Percentiles rank a stretch among this genome's conserved stretches.
phyloP scores from a whole-genome alignment of 2,329 filamentous ascomycete species.

The Rhexocercosporidium sp. region DNA sequence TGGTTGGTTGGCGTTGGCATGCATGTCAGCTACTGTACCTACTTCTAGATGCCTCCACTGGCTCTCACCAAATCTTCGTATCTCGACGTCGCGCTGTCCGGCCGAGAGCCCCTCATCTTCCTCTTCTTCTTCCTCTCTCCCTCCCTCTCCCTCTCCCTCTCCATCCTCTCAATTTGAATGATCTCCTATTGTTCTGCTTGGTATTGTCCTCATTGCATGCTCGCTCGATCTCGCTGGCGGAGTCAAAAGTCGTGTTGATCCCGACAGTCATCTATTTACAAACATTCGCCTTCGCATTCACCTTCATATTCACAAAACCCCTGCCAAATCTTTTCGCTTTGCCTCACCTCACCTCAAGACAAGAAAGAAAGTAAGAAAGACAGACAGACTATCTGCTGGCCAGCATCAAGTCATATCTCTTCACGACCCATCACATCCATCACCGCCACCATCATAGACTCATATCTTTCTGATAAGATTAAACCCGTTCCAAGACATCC shows the following conservation, averaged over 20 bases:
- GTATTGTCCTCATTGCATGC: not conserved
- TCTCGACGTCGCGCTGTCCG: not conserved
- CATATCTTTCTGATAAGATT: conserved; percentile 1
- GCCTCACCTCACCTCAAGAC: too few species aligned
- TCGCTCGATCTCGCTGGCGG: not conserved
- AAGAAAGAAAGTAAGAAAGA: too few species aligned
- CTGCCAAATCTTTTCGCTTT: not conserved
- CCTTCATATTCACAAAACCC: not conserved
- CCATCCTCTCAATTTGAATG: not conserved
- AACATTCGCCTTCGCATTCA: not conserved
- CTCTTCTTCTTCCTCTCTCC: not conserved
- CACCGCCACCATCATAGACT: conserved; percentile 1
- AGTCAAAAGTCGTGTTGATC: conserved; percentile 12
- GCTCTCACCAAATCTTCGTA: not conserved
- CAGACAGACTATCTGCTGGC: conserved; percentile 3
- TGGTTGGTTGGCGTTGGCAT: not conserved
- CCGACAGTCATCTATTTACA: not conserved
- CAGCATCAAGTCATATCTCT: not conserved
- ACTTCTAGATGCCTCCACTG: not conserved
- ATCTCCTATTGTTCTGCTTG: not conserved
- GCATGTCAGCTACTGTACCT: not conserved
- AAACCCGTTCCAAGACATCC: conserved; percentile 1
- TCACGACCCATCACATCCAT: not conserved
- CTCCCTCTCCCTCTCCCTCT: not conserved
- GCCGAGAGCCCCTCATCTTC: not conserved